Conservation (phyloP, 1,284 basidiomycete genomes). For the Coniferiporia sulphurascens region DNA sequence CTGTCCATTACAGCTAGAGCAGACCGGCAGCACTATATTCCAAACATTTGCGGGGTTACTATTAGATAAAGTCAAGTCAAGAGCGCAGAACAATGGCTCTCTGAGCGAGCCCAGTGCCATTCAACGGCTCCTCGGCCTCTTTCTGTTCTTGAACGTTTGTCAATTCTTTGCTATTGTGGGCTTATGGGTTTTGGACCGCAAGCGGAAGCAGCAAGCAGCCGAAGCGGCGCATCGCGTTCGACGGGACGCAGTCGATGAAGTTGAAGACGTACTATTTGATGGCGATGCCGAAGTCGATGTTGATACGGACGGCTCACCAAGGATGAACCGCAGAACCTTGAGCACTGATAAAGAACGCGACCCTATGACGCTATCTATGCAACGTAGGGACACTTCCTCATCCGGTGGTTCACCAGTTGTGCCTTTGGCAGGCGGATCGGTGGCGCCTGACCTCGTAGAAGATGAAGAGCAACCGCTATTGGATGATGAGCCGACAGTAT, state of each 20-base stretch:
- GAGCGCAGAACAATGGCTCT: slow-evolving; percentile 12
- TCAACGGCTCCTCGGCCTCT: slow-evolving; percentile 53
- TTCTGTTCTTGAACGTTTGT: slow-evolving; percentile 61
- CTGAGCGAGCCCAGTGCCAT: slow-evolving; percentile 31
- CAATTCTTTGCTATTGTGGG: slow-evolving; percentile 50
- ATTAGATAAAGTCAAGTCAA: slow-evolving; percentile 22
- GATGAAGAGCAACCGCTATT: slow-evolving; percentile 11
- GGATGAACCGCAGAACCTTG: background rate
- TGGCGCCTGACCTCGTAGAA: background rate
- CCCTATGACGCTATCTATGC: background rate
- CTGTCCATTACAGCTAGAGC: slow-evolving; percentile 50
- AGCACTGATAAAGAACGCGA: background rate
- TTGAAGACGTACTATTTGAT: background rate
- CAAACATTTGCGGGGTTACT: slow-evolving; percentile 35
- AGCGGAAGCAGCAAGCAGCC: slow-evolving; percentile 27
- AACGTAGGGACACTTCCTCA: slow-evolving; percentile 4
- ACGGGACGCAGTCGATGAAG: background rate
- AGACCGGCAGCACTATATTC: slow-evolving; percentile 64
- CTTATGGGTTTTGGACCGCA: slow-evolving; percentile 42
- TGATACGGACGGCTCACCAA: slow-evolving; percentile 15
- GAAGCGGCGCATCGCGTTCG: slow-evolving; percentile 7
- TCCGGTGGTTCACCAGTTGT: background rate
- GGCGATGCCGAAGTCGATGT: background rate
- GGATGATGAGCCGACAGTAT: slow-evolving; percentile 14
- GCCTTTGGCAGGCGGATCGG: background rate